Evolutionary conservation across 1,284 basidiomycete genomes (phyloP).

Genomic region (Boletus semigastroideus): DNA sequence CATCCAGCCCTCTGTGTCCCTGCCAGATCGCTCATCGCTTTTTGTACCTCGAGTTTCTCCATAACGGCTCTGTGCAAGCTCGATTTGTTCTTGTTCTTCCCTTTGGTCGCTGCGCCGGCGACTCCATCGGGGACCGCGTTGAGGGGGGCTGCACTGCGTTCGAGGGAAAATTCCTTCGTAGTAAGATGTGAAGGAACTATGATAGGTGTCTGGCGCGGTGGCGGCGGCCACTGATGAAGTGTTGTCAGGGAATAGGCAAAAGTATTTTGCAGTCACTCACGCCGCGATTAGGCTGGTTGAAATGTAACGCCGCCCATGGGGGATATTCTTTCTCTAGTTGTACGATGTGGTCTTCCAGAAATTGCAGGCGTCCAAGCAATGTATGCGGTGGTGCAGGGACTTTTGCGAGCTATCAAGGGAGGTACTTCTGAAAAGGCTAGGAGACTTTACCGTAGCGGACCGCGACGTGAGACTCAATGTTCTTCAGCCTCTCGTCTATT

Average conservation of each 20-base stretch:
- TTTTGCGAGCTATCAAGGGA: constrained; percentile 27
- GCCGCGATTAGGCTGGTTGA: constrained; percentile 75
- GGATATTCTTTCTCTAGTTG: constrained; percentile 75
- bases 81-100: constrained; percentile 48
- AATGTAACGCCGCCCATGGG: constrained; percentile 80
- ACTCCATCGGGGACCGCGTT: constrained; percentile 7
- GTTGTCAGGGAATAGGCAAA: constrained; percentile 3
- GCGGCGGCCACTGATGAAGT: constrained; percentile 68
- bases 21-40: constrained; percentile 62
- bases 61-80: constrained; percentile 73
- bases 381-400: constrained; percentile 69
- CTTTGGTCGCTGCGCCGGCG: constrained; percentile 15
- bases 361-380: constrained; percentile 61
- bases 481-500: constrained; percentile 58
- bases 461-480: constrained; percentile 67
- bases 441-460: constrained; percentile 62
- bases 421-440: not conserved
- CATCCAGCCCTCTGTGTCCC: constrained; percentile 23
- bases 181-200: constrained; percentile 66
- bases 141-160: constrained; percentile 11
- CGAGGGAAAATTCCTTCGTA: constrained; percentile 20
- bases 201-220: constrained; percentile 67
- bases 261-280: constrained; percentile 44
- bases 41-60: constrained; percentile 71
- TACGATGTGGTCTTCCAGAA: constrained; percentile 72